Evolutionary conservation across 331 rosid genomes (phyloP), one percentile per base, ranked within the genome.

Genomic region (Prunus yedoensis): DNA sequence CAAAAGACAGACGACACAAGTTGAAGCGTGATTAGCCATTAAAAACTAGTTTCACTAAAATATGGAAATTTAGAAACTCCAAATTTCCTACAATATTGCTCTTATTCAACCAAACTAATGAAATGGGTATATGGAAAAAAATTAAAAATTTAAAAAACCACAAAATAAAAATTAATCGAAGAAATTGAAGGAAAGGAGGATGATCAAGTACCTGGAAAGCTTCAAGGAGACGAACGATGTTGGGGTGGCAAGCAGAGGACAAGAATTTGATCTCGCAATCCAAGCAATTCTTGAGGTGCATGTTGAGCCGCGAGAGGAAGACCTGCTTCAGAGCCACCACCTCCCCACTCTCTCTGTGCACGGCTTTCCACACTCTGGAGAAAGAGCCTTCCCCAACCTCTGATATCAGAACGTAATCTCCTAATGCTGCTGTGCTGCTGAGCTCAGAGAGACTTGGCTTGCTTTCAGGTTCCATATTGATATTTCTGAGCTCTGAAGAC

Each of bases 291-390:
- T 65, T 83, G 53, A 87, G 83, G 70, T 68, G 88, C 30, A 83
- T 76, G 61, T 73, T 83, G 77, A 89, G 89, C 38, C 71, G 74
- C 35, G 88, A 87, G 45, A 81, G 86, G 65, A 70, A 60, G 8
- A 89, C 88, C 74, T 85, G 88, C 66, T 85, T 89, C 59, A 89
- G 78, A 16, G 89, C 94, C 70, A 87, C 90, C 49, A 74, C 77
- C 41, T 78, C 16, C 16, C 85, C 81, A 17, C 66, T 82, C 2
- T 66, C 50, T 51, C 17, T 68, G 70, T 85, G 84, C 66, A 81
- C 61, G 12, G 86, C 89, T 77, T 57, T 81, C 89, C 88, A 89
- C 56, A 89, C 94, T 0, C 64, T 50, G 62, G 88, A 85, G 79
- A 51, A 89, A 12, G 88, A 81, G 38, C 89, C 90, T 25, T 74